phyloP scores from a whole-genome alignment of 768 basidiomycete genomes.

The Ramaria sp. region DNA sequence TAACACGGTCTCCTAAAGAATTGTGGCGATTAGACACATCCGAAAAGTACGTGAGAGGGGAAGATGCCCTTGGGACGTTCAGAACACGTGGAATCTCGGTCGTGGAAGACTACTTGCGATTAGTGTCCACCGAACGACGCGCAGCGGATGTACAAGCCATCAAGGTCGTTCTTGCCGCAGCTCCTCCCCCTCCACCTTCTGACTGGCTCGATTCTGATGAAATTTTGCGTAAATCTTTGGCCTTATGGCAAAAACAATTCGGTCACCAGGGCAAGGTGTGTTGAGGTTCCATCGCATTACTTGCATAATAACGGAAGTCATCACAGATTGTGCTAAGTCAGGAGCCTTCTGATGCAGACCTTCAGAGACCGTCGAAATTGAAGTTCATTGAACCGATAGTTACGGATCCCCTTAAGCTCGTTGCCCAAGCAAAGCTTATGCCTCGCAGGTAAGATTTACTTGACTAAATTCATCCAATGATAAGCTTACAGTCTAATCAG shows the following conservation, averaged over 20 bases:
- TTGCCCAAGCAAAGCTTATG: constrained; percentile 61
- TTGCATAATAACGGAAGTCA: constrained; percentile 12
- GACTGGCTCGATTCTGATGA: constrained; percentile 34
- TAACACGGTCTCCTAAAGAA: constrained; percentile 79
- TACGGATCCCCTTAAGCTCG: constrained; percentile 51
- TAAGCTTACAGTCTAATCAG: constrained; percentile 28
- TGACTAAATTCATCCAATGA: not conserved
- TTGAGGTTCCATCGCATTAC: constrained; percentile 7
- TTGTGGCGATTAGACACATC: constrained; percentile 93
- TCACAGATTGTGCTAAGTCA: constrained; percentile 72
- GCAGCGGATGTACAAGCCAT: constrained; percentile 88
- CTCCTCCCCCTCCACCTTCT: constrained; percentile 23
- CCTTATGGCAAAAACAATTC: constrained; percentile 77
- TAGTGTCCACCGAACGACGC: constrained; percentile 59
- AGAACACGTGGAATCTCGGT: constrained; percentile 80
- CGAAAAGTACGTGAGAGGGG: constrained; percentile 89
- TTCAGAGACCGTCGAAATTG: constrained; percentile 20
- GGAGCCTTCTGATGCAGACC: constrained; percentile 48
- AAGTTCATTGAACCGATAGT: constrained; percentile 26
- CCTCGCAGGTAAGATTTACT: constrained; percentile 50
- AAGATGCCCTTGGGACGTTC: constrained; percentile 77
- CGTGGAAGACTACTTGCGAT: constrained; percentile 72
- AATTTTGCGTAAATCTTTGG: constrained; percentile 53
- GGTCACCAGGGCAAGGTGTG: constrained; percentile 66
- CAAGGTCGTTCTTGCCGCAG: constrained; percentile 51